phyloP scores from a whole-genome alignment of 495 filamentous ascomycete genomes.

The Penicillium nucicola region DNA sequence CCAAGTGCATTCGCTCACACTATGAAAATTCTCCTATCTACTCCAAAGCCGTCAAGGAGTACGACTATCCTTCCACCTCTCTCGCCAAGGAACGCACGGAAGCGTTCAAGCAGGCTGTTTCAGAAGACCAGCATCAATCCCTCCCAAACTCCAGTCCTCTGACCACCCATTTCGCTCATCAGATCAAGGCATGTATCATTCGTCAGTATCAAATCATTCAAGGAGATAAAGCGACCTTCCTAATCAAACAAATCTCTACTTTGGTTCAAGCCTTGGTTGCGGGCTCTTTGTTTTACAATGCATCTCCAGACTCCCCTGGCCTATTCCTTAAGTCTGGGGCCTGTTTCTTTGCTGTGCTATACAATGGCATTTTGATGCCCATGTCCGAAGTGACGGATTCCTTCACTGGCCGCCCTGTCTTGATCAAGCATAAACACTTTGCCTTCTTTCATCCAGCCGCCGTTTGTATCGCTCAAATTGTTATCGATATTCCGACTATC shows the following conservation, averaged over 20 bases:
- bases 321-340: slow-evolving; percentile 49
- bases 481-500: slow-evolving; percentile 47
- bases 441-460: too few relatives aligned
- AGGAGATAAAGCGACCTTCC: slow-evolving; percentile 53
- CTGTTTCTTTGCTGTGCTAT: too few relatives aligned
- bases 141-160: slow-evolving; percentile 34
- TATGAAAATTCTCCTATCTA: slow-evolving; percentile 34
- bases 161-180: slow-evolving; percentile 50
- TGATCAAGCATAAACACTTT: too few relatives aligned
- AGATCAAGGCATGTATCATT: slow-evolving; percentile 47
- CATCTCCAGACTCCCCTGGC: slow-evolving; percentile 27
- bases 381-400: too few relatives aligned
- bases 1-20: slow-evolving; percentile 23
- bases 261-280: slow-evolving; percentile 26
- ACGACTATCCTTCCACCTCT: slow-evolving; percentile 38
- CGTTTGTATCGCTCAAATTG: too few relatives aligned
- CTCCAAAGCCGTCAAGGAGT: slow-evolving; percentile 34
- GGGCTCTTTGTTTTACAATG: slow-evolving; percentile 30
- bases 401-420: too few relatives aligned
- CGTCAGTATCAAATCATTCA: slow-evolving; percentile 52
- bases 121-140: slow-evolving; percentile 31
- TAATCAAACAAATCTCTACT: slow-evolving; percentile 48
- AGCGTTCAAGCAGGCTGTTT: slow-evolving; percentile 41
- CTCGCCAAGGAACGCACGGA: slow-evolving; percentile 35
- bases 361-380: too few relatives aligned